phyloP scores from a whole-genome alignment of 129 eudicot genomes.

The Erigeron canadensis region DNA sequence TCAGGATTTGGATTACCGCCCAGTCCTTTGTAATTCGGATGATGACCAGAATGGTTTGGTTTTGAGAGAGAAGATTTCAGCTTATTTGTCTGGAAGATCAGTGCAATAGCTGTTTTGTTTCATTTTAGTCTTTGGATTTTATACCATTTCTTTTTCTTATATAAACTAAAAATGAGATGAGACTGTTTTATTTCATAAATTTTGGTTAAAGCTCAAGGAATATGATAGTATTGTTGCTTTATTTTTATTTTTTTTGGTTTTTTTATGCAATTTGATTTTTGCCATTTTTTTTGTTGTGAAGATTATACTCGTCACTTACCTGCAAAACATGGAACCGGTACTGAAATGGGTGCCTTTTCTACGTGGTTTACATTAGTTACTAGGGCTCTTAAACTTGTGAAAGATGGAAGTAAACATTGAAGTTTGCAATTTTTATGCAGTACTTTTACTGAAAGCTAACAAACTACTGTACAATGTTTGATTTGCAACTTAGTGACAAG shows the following conservation, averaged over 20 bases:
- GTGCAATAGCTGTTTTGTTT: constrained; percentile 22
- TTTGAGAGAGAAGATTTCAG: constrained; percentile 48
- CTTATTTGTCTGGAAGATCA: constrained; percentile 39
- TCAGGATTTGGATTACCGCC: constrained; percentile 38
- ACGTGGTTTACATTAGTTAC: no score
- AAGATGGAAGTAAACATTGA: not conserved
- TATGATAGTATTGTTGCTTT: constrained; percentile 13
- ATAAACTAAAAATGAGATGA: constrained; percentile 24
- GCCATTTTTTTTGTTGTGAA: not conserved
- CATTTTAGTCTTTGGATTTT: constrained; percentile 15
- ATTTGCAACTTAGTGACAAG: constrained; percentile 5
- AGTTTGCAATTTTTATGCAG: not conserved
- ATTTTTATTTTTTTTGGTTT: constrained; percentile 4
- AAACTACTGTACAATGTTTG: constrained; percentile 5
- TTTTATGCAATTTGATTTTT: constrained; percentile 1
- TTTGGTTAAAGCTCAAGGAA: not conserved
- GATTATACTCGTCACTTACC: not conserved
- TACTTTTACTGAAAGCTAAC: not conserved
- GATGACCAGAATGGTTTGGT: constrained; percentile 36
- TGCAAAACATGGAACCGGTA: no score
- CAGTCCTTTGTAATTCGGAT: constrained; percentile 28
- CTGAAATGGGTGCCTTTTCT: no score
- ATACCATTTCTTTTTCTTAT: constrained; percentile 2
- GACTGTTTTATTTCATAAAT: constrained; percentile 4
- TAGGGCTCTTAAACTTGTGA: not conserved